phyloP scores from a whole-genome alignment of 352 stramenopile genomes.

The Phytophthora hybrid region DNA sequence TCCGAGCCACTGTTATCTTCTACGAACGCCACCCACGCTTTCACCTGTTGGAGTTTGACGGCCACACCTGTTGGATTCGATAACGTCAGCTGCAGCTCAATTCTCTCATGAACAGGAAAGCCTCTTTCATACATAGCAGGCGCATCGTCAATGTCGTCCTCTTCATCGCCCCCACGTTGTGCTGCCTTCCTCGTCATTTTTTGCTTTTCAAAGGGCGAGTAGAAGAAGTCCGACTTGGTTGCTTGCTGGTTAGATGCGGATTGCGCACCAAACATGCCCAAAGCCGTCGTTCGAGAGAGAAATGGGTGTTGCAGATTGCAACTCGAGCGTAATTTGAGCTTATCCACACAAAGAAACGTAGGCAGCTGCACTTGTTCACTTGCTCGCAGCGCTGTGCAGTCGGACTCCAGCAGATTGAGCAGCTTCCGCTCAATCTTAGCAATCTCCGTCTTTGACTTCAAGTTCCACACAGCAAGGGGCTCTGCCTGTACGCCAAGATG shows the following conservation, averaged over 20 bases:
- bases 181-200: constrained; percentile 29
- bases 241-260: constrained; percentile 25
- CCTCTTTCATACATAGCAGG: constrained; percentile 45
- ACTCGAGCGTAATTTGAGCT: constrained; percentile 51
- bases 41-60: constrained; percentile 70
- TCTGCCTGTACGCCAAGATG: constrained; percentile 13
- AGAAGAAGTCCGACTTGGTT: constrained; percentile 60
- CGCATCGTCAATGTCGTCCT: constrained; percentile 27
- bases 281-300: constrained; percentile 41
- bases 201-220: constrained; percentile 70
- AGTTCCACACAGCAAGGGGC: constrained; percentile 57
- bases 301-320: constrained; percentile 50
- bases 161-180: constrained; percentile 14
- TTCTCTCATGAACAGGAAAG: constrained; percentile 64
- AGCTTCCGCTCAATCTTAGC: constrained; percentile 62
- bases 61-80: constrained; percentile 77
- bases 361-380: constrained; percentile 63
- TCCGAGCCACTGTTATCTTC: constrained; percentile 6
- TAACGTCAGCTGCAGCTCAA: constrained; percentile 66
- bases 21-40: constrained; percentile 52
- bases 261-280: constrained; percentile 47
- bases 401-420: constrained; percentile 58
- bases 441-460: constrained; percentile 66
- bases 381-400: constrained; percentile 60
- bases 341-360: constrained; percentile 69